phyloP scores from a whole-genome alignment of 2,329 filamentous ascomycete species.

The Capronia coronata region DNA sequence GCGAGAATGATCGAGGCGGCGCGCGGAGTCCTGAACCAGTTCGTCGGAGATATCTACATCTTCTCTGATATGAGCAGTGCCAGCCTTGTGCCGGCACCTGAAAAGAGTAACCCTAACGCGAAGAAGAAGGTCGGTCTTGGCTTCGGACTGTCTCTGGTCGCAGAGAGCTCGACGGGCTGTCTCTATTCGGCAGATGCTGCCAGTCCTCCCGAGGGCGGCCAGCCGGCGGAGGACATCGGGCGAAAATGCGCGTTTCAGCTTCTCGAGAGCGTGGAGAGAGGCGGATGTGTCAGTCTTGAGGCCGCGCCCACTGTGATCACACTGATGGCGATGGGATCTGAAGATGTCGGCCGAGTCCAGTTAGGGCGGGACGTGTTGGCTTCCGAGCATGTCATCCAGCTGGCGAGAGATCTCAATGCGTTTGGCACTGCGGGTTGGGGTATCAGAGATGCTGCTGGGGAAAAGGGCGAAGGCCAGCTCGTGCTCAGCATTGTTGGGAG shows the following conservation, averaged over 20 bases:
- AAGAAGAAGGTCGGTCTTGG: constrained; percentile 69
- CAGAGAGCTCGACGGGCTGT: constrained; percentile 81
- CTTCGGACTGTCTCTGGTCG: constrained; percentile 84
- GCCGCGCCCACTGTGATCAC: constrained; percentile 70
- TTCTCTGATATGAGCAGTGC: constrained; percentile 62
- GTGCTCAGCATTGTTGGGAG: constrained; percentile 86
- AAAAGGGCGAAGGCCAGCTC: constrained; percentile 58
- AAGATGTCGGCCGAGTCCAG: constrained; percentile 83
- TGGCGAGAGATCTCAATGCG: constrained; percentile 77
- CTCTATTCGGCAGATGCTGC: constrained; percentile 81
- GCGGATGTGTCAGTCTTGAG: constrained; percentile 70
- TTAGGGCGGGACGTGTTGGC: constrained; percentile 76
- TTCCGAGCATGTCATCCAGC: constrained; percentile 68
- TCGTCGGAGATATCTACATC: constrained; percentile 85
- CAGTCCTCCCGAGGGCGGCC: constrained; percentile 67
- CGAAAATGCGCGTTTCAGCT: constrained; percentile 82
- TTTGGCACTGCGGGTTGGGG: constrained; percentile 92
- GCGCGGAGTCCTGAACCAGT: constrained; percentile 74
- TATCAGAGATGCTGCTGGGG: constrained; percentile 65
- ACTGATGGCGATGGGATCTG: constrained; percentile 96
- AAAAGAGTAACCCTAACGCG: constrained; percentile 55
- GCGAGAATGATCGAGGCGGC: constrained; percentile 90
- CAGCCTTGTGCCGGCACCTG: constrained; percentile 59
- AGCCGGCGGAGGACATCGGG: constrained; percentile 84
- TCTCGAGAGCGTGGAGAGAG: constrained; percentile 71